These are phyloP conservation scores for Populus hybrid DNA, from an alignment of 441 rosid species.

Conservation along the genomic window DNA sequence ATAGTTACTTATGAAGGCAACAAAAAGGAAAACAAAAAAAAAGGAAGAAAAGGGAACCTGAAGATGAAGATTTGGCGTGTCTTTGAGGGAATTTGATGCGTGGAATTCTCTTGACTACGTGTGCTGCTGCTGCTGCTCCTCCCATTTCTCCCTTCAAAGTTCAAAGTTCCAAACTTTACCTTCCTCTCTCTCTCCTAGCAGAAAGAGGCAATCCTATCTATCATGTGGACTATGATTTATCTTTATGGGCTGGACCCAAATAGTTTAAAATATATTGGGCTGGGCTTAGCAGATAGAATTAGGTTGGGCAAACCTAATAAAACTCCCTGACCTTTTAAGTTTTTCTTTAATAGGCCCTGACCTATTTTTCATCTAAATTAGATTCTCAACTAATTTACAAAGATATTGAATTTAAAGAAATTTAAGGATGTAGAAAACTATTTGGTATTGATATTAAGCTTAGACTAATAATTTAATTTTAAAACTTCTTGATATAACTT, in stretches of 20 bases:
- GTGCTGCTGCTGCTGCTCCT: constrained; percentile 26
- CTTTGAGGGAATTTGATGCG: constrained; percentile 71
- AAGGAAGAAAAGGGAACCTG: constrained; percentile 30
- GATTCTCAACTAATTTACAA: neutral
- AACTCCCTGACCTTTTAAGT: neutral
- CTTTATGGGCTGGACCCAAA: neutral
- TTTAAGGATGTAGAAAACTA: too few species aligned
- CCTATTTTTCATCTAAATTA: too few species aligned
- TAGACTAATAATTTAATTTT: too few species aligned
- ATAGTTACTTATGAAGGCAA: neutral
- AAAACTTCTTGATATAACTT: accelerated
- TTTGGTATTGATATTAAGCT: too few species aligned
- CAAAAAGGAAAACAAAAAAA: neutral
- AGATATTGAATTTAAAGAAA: too few species aligned
- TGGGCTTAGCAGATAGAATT: neutral
- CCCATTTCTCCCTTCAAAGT: neutral
- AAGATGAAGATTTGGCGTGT: constrained; percentile 38
- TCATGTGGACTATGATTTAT: neutral
- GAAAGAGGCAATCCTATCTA: neutral
- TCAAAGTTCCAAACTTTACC: constrained; percentile 7
- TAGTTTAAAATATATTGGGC: neutral
- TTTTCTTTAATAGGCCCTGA: too few species aligned
- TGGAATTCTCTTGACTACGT: constrained; percentile 57
- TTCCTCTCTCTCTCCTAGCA: neutral
- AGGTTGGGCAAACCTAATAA: neutral